A percentile compares a stretch with the other conserved stretches of the same genome.
Evolutionary conservation across 1,284 basidiomycete genomes (phyloP).

Genomic region (Fistulinella cinereoalba): DNA sequence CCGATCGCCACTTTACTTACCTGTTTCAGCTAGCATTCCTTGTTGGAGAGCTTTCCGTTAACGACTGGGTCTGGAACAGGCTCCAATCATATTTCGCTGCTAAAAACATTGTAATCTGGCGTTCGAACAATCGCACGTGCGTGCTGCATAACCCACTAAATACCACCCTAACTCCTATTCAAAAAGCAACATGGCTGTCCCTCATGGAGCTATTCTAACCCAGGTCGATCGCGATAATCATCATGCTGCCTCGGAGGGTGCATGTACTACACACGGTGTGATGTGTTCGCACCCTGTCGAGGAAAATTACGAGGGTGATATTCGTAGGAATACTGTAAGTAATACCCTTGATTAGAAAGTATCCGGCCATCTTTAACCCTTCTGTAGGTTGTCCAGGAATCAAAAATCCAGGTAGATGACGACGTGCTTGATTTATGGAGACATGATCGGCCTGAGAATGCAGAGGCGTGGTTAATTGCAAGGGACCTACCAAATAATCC

Average conservation of each 20-base stretch:
- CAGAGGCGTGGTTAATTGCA: too few relatives aligned
- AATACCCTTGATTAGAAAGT: too few relatives aligned
- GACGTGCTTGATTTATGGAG: too few relatives aligned
- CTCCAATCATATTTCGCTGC: constrained; percentile 31
- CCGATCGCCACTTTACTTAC: not conserved
- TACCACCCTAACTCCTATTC: not conserved
- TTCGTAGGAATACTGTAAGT: too few relatives aligned
- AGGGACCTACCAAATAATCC: too few relatives aligned
- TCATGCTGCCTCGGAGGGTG: not conserved
- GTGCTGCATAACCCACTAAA: not conserved
- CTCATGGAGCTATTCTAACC: constrained; percentile 49
- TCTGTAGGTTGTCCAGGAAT: too few relatives aligned
- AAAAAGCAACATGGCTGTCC: constrained; percentile 49
- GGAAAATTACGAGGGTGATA: too few relatives aligned
- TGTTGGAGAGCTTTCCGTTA: constrained; percentile 44
- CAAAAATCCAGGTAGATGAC: too few relatives aligned
- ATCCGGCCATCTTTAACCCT: too few relatives aligned
- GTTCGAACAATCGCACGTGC: constrained; percentile 30
- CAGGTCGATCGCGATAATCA: not conserved
- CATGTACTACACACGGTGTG: too few relatives aligned
- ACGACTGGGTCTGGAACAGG: constrained; percentile 40
- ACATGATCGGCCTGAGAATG: too few relatives aligned
- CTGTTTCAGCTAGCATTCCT: constrained; percentile 23
- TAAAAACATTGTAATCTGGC: constrained; percentile 21
- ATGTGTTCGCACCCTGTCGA: too few relatives aligned